These are phyloP conservation scores for Moesziomyces antarcticus DNA, from an alignment of 1,284 basidiomycete species.

Conservation along the genomic window DNA sequence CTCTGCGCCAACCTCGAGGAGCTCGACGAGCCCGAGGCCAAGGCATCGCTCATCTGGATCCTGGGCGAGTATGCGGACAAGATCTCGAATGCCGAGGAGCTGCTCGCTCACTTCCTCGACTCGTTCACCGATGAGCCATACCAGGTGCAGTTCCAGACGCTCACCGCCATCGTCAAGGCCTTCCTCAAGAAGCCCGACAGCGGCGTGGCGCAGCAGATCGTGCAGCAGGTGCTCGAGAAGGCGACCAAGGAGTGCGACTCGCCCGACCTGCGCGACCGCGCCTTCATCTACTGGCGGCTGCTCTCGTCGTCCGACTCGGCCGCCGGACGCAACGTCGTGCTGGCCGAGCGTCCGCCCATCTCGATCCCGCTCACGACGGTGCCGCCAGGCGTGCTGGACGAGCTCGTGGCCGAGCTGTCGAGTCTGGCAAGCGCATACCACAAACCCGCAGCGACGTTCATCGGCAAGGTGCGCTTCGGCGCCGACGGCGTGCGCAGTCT, in stretches of 20 bases:
- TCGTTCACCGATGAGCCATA: slow-evolving; percentile 93
- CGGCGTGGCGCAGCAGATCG: slow-evolving; percentile 79
- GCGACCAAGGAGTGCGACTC: slow-evolving; percentile 97
- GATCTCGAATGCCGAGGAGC: slow-evolving; percentile 94
- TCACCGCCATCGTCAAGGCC: slow-evolving; percentile 95
- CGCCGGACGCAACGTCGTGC: slow-evolving; percentile 90
- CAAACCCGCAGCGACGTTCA: slow-evolving; percentile 78
- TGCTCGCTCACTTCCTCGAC: slow-evolving; percentile 89
- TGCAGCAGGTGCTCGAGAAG: slow-evolving; percentile 88
- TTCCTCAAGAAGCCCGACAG: slow-evolving; percentile 94
- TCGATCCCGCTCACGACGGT: slow-evolving; percentile 90
- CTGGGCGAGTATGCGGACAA: slow-evolving; percentile 97
- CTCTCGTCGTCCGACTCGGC: slow-evolving; percentile 86
- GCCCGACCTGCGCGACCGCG: slow-evolving; percentile 93
- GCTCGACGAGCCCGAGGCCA: slow-evolving; percentile 96
- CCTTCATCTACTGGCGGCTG: slow-evolving; percentile 96
- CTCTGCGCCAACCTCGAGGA: slow-evolving; percentile 95
- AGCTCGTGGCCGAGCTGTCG: slow-evolving; percentile 76
- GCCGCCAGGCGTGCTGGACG: slow-evolving; percentile 87
- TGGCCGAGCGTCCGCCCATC: slow-evolving; percentile 91
- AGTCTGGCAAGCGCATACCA: slow-evolving; percentile 92
- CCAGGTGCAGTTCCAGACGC: slow-evolving; percentile 91
- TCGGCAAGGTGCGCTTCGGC: slow-evolving; percentile 68
- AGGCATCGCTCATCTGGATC: slow-evolving; percentile 98
- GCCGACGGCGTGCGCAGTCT: slow-evolving; percentile 44